These are phyloP conservation scores for Aspergillus taichungensis DNA, from an alignment of 495 filamentous ascomycete genomes.

Conservation along the genomic window DNA sequence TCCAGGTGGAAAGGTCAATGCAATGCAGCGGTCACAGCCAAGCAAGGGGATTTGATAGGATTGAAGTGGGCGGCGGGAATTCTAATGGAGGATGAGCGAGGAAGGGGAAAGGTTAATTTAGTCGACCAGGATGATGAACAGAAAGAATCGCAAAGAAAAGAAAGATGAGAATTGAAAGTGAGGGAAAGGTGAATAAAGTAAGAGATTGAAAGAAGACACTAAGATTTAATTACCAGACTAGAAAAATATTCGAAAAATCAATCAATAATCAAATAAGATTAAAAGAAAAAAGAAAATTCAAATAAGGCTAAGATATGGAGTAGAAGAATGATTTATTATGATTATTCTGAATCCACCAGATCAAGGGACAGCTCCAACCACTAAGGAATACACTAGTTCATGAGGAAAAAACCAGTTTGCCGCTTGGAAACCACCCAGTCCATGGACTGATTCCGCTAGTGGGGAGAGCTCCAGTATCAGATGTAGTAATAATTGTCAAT, in stretches of 20 bases:
- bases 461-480: conserved; percentile 11
- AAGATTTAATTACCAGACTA: background rate
- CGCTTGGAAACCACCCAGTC: conserved; percentile 15
- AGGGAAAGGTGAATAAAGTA: background rate
- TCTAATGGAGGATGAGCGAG: conserved; percentile 5
- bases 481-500: conserved; percentile 23
- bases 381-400: conserved; percentile 3
- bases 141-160: conserved; percentile 2
- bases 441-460: conserved; percentile 17
- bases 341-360: conserved; percentile 7
- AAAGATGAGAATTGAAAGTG: conserved; percentile 2
- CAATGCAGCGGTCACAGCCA: conserved; percentile 9
- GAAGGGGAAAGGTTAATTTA: conserved; percentile 7
- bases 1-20: conserved; percentile 7
- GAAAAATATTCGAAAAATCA: background rate
- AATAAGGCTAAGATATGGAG: background rate
- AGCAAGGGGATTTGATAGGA: conserved; percentile 9
- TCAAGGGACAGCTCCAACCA: conserved; percentile 13
- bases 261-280: background rate
- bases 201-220: too few relatives aligned
- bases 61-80: conserved; percentile 5
- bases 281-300: background rate
- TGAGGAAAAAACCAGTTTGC: conserved; percentile 8
- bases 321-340: background rate
- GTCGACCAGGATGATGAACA: conserved; percentile 4